Percentiles rank a stretch among this genome's conserved stretches.
Conservation (phyloP, 352 stramenopile genomes). For the Pythium graminicola region DNA sequence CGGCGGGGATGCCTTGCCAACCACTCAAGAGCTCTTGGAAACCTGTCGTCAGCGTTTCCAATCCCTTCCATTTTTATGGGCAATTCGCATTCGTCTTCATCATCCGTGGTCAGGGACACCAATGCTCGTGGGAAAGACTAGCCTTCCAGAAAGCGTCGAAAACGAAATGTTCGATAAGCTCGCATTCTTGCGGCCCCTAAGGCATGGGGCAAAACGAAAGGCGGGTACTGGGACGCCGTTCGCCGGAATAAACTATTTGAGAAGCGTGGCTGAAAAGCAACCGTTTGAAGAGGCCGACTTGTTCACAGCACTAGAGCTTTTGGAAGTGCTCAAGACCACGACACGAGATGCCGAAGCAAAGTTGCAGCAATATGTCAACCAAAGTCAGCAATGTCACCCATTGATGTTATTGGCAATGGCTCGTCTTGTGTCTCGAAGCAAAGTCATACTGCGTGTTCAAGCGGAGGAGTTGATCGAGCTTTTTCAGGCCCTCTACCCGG, state of each 20-base stretch:
- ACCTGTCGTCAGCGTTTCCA: constrained; percentile 23
- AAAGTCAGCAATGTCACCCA: constrained; percentile 32
- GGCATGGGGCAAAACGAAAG: constrained; percentile 4
- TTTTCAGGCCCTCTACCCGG: constrained; percentile 48
- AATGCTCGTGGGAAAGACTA: constrained; percentile 24
- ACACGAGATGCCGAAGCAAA: constrained; percentile 21
- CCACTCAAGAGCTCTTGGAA: background rate
- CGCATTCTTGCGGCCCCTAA: constrained; percentile 6
- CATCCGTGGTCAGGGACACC: constrained; percentile 45
- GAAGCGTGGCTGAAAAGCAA: constrained; percentile 25
- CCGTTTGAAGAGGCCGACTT: constrained; percentile 35
- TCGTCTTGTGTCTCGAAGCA: constrained; percentile 25
- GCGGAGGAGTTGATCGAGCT: constrained; percentile 34
- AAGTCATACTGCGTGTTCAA: constrained; percentile 7
- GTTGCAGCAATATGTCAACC: constrained; percentile 38
- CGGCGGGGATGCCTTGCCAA: background rate
- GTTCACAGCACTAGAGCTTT: constrained; percentile 44
- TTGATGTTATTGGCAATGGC: constrained; percentile 52
- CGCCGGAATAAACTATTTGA: constrained; percentile 41
- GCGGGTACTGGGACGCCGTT: constrained; percentile 25
- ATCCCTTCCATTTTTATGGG: constrained; percentile 24
- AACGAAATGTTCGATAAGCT: constrained; percentile 35
- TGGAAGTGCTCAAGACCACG: constrained; percentile 41
- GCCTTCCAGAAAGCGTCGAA: constrained; percentile 33
- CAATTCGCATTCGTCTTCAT: constrained; percentile 20